These are phyloP conservation scores for Pseudognaphalium luteoalbum DNA, from an alignment of 129 eudicot species.

Conservation along the genomic window DNA sequence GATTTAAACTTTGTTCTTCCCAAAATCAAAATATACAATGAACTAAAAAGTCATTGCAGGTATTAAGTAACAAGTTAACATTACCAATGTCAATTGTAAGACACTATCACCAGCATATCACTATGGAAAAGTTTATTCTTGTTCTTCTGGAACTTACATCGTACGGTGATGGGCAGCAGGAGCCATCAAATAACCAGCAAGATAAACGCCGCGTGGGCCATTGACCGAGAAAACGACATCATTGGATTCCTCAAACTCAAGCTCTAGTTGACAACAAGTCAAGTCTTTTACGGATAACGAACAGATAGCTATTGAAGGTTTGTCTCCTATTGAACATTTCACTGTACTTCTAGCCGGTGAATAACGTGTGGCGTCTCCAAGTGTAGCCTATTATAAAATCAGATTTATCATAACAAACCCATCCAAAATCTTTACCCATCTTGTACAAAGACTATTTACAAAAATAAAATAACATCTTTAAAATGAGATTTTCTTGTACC, in stretches of 20 bases:
- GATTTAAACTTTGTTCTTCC: background rate
- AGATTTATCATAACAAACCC: background rate
- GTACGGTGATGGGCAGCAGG: background rate
- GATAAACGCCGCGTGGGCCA: constrained; percentile 33
- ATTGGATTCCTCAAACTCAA: constrained; percentile 31
- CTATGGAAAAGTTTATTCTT: background rate
- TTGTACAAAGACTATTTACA: background rate
- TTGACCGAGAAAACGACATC: constrained; percentile 31
- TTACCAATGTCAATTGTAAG: background rate
- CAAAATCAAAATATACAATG: background rate
- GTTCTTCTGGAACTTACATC: background rate
- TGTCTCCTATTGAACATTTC: constrained; percentile 28
- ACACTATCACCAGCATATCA: background rate
- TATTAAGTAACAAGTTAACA: background rate
- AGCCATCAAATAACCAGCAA: constrained; percentile 31
- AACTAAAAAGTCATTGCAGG: background rate
- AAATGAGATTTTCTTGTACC: background rate
- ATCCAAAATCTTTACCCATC: background rate
- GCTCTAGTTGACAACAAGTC: constrained; percentile 35
- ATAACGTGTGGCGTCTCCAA: constrained; percentile 33
- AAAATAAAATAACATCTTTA: too few species aligned
- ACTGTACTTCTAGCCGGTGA: constrained; percentile 32
- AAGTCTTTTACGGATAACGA: constrained; percentile 24
- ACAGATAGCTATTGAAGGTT: constrained; percentile 33
- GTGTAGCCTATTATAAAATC: constrained; percentile 31